phyloP scores from a whole-genome alignment of 108 stramenopile species.

The Stephanodiscus triporus region DNA sequence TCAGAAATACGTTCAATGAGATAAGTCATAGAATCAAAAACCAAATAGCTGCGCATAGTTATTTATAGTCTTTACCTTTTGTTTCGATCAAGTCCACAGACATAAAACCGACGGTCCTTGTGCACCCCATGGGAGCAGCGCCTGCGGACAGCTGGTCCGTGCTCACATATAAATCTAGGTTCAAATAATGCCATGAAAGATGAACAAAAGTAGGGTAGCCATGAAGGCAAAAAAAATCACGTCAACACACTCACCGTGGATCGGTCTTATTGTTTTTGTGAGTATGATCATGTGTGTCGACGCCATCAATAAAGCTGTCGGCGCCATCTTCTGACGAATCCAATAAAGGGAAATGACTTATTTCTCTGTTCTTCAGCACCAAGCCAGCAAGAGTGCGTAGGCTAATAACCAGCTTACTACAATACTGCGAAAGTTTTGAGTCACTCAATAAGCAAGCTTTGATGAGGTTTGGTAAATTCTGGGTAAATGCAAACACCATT shows the following conservation, averaged over 20 bases:
- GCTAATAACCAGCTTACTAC: conserved; percentile 25
- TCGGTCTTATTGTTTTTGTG: conserved; percentile 58
- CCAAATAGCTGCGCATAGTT: too few relatives aligned
- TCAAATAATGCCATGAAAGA: not conserved
- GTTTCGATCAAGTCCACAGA: conserved; percentile 75
- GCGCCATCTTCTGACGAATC: conserved; percentile 14
- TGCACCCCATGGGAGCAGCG: conserved; percentile 67
- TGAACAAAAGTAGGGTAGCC: not conserved
- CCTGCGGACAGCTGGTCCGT: conserved; percentile 75
- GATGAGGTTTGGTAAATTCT: conserved; percentile 21
- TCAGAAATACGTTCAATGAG: too few relatives aligned
- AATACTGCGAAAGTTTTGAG: conserved; percentile 4
- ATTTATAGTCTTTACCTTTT: too few relatives aligned
- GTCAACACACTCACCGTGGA: conserved; percentile 22
- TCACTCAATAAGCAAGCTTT: conserved; percentile 17
- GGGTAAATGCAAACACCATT: conserved; percentile 22
- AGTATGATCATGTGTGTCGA: not conserved
- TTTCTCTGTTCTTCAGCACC: conserved; percentile 31
- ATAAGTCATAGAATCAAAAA: too few relatives aligned
- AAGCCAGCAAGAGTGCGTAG: conserved; percentile 37
- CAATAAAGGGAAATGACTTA: conserved; percentile 10
- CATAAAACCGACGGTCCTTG: conserved; percentile 83
- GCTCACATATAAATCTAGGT: conserved; percentile 64
- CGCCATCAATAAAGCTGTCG: too few relatives aligned
- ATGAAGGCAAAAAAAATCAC: not conserved